These are phyloP conservation scores for Penicillium riverlandense DNA, from an alignment of 495 filamentous ascomycete genomes.

Conservation along the genomic window DNA sequence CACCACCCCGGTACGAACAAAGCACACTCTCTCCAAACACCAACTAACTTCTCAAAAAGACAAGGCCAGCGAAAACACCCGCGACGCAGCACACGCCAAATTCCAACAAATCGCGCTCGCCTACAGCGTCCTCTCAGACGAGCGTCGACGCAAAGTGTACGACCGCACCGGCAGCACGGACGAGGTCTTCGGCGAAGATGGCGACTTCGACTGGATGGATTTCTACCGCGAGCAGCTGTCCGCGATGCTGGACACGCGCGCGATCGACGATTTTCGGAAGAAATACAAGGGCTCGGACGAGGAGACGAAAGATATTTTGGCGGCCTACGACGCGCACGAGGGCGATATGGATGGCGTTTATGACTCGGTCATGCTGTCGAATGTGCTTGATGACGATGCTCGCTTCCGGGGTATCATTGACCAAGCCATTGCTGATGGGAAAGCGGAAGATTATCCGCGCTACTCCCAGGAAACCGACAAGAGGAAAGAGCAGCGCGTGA, in stretches of 20 bases:
- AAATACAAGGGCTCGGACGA: slow-evolving; percentile 84
- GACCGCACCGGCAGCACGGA: slow-evolving; percentile 82
- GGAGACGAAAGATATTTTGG: slow-evolving; percentile 67
- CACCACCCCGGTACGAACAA: slow-evolving; percentile 75
- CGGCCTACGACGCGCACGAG: slow-evolving; percentile 60
- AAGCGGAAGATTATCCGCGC: slow-evolving; percentile 55
- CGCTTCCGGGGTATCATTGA: slow-evolving; percentile 76
- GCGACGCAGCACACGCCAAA: slow-evolving; percentile 59
- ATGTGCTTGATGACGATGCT: slow-evolving; percentile 79
- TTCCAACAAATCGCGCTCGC: slow-evolving; percentile 93
- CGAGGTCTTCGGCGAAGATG: slow-evolving; percentile 65
- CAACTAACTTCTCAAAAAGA: slow-evolving; percentile 32
- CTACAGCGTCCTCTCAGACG: slow-evolving; percentile 84
- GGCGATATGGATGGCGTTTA: slow-evolving; percentile 74
- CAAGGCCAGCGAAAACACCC: slow-evolving; percentile 59
- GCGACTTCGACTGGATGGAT: slow-evolving; percentile 80
- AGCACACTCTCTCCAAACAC: not conserved
- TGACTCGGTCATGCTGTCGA: slow-evolving; percentile 74
- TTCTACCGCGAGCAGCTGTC: slow-evolving; percentile 81
- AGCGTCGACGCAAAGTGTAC: slow-evolving; percentile 69
- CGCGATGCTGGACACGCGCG: slow-evolving; percentile 59
- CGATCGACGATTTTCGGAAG: slow-evolving; percentile 62
- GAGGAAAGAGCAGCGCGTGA: slow-evolving; percentile 54
- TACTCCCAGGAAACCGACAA: slow-evolving; percentile 67
- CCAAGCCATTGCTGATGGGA: slow-evolving; percentile 61